Evolutionary conservation across 179 eudicot species (phyloP), one percentile per base, ranked within the genome.

Genomic region (Dionaea muscipula): DNA sequence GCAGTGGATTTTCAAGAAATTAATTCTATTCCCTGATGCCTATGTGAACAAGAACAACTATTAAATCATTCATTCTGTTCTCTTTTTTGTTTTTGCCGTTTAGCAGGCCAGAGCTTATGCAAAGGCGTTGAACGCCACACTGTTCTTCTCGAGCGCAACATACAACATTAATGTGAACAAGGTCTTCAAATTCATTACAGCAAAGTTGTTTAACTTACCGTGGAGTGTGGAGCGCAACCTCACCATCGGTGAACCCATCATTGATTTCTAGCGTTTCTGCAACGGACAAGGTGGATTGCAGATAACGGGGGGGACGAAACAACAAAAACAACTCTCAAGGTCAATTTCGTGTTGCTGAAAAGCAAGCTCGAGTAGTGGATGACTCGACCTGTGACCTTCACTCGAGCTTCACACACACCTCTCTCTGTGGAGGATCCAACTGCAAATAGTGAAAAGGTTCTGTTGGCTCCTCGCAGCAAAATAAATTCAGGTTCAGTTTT

Each of bases 381-480:
- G n/a, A n/a, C n/a, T n/a, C n/a, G 35, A 31, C 35, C 35, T 31
- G 35, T 6, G 35, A n/a, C n/a, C 26, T 40, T 74, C 62, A 82
- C 63, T 83, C 87, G 19, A 74, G 80, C 52, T 75, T 73, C 53
- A 73, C 79, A n/a, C n/a, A n/a, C n/a, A n/a, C n/a, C 69, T 82
- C 81, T 70, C 72, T 67, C 27, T 46, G 77, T 17, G 96, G 91
- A n/a, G 91, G 81, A 35, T 81, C 88, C 47, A 78, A 53, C 40
- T 80, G 72, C 79, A 88, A 68, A 71, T 80, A 78, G 66, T 33
- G 53, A 73, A 85, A 88, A 36, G 94, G 94, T 53, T 81, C 80
- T 9, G 70, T 80, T 55, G 96, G 94, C 69, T 87, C 94, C 71
- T 87, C 94, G 78, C 96, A 85, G 83, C 63, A 73, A 22, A 18